Evolutionary conservation across 805 yeast genomes (phyloP).

Genomic region (Teunomyces aglyptinius): DNA sequence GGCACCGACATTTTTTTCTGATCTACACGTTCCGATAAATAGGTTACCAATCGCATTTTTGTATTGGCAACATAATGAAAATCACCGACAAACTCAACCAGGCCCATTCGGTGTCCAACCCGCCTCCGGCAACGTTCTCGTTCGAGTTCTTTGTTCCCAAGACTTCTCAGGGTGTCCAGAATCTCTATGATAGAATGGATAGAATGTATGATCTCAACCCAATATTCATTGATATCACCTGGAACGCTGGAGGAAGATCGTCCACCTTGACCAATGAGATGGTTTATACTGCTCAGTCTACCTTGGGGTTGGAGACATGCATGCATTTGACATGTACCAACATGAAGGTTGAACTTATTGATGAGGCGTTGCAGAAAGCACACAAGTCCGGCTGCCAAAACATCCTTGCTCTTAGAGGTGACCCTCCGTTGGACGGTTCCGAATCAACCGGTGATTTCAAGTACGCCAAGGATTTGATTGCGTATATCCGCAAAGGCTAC

Average conservation of each 20-base stretch:
- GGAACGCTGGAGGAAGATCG: constrained; percentile 97
- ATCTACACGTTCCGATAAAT: constrained; percentile 3
- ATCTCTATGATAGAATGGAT: constrained; percentile 94
- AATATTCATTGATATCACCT: constrained; percentile 89
- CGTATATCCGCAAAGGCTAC: constrained; percentile 69
- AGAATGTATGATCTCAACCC: constrained; percentile 93
- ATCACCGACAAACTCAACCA: constrained; percentile 42
- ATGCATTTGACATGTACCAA: constrained; percentile 98
- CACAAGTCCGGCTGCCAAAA: constrained; percentile 92
- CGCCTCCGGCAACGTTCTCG: constrained; percentile 73
- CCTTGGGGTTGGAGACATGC: constrained; percentile 90
- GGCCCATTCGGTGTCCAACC: constrained; percentile 38
- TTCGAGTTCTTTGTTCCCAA: constrained; percentile 97
- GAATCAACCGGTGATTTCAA: constrained; percentile 80
- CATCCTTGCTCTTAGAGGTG: constrained; percentile 92
- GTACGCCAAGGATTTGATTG: constrained; percentile 84
- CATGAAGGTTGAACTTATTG: constrained; percentile 80
- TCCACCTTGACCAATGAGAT: constrained; percentile 85
- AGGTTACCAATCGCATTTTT: background rate
- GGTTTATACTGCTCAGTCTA: constrained; percentile 86
- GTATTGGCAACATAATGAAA: constrained; percentile 25
- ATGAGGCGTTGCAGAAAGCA: constrained; percentile 81
- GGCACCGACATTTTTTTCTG: background rate
- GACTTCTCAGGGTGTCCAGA: constrained; percentile 95
- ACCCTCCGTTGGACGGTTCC: constrained; percentile 78